Percentiles rank a stretch among this genome's conserved stretches.
phyloP scores from a whole-genome alignment of 2,329 filamentous ascomycete species.

The Trichoderma atroviride region DNA sequence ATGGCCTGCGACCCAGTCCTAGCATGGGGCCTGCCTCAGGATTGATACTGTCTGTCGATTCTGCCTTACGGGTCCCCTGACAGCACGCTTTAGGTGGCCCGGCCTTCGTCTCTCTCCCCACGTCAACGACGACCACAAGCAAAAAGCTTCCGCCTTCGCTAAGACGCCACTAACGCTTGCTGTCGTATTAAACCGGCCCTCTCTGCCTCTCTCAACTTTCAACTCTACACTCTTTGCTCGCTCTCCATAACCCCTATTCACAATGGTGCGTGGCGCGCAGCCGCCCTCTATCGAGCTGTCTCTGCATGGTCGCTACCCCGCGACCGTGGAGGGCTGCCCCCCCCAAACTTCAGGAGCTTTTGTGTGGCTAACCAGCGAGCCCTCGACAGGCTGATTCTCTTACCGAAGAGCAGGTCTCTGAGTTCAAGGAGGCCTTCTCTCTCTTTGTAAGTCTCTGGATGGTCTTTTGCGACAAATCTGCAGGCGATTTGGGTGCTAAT shows the following conservation, averaged over 20 bases:
- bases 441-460: conserved; percentile 78
- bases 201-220: neutral
- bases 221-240: conserved; percentile 8
- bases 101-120: conserved; percentile 25
- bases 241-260: conserved; percentile 32
- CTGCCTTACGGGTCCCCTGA: conserved; percentile 28
- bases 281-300: neutral
- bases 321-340: conserved; percentile 35
- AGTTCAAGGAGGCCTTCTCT: conserved; percentile 99
- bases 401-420: conserved; percentile 99
- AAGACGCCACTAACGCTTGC: conserved; percentile 26
- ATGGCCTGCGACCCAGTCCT: conserved; percentile 20
- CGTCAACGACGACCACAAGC: conserved; percentile 26
- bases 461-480: neutral
- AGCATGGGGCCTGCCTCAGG: conserved; percentile 23
- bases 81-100: conserved; percentile 5
- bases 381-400: conserved; percentile 83
- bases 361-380: conserved; percentile 33
- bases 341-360: conserved; percentile 22
- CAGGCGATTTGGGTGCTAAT: conserved; percentile 32
- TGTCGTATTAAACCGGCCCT: conserved; percentile 14
- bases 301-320: conserved; percentile 26
- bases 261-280: conserved; percentile 36
- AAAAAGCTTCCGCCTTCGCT: conserved; percentile 30
- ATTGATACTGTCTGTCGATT: conserved; percentile 24